phyloP scores from a whole-genome alignment of 306 rosid species.

The Luffa acutangula region DNA sequence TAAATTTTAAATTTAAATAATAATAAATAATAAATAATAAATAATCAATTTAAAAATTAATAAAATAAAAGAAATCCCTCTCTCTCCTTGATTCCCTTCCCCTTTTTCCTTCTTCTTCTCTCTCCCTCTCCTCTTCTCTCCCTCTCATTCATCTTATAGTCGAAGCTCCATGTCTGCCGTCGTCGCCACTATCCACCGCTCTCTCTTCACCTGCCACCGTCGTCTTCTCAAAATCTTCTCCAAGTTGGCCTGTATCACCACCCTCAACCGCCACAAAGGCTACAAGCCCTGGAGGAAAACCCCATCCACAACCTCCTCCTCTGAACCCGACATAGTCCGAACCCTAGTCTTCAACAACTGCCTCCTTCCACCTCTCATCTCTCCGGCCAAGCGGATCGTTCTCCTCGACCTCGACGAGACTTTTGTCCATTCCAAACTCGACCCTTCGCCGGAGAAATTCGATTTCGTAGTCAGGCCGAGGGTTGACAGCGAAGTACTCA shows the following conservation, averaged over 20 bases:
- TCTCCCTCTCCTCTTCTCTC: too few relatives aligned
- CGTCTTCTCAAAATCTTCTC: constrained; percentile 64
- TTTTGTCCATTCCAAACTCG: constrained; percentile 47
- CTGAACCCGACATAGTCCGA: constrained; percentile 11
- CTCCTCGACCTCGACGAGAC: constrained; percentile 88
- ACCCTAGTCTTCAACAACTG: constrained; percentile 29
- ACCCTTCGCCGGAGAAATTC: constrained; percentile 39
- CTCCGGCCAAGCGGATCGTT: constrained; percentile 29
- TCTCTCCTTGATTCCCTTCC: too few relatives aligned
- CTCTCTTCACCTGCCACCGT: constrained; percentile 47
- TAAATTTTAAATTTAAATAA: too few relatives aligned
- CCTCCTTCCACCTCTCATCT: constrained; percentile 24
- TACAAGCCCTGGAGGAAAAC: constrained; percentile 50
- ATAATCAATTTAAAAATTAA: too few relatives aligned
- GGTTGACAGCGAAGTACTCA: constrained; percentile 46
- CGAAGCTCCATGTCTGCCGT: too few relatives aligned
- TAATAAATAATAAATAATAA: too few relatives aligned
- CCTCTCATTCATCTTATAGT: too few relatives aligned
- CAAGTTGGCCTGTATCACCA: constrained; percentile 36
- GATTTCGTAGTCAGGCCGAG: constrained; percentile 68
- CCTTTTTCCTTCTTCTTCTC: too few relatives aligned
- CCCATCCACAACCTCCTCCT: neutral
- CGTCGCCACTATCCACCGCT: constrained; percentile 35
- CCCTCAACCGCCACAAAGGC: constrained; percentile 30
- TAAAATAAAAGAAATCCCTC: too few relatives aligned